A percentile compares a stretch with the other conserved stretches of the same genome.
phyloP scores from a whole-genome alignment of 441 rosid genomes.

The Geranium incanum region DNA sequence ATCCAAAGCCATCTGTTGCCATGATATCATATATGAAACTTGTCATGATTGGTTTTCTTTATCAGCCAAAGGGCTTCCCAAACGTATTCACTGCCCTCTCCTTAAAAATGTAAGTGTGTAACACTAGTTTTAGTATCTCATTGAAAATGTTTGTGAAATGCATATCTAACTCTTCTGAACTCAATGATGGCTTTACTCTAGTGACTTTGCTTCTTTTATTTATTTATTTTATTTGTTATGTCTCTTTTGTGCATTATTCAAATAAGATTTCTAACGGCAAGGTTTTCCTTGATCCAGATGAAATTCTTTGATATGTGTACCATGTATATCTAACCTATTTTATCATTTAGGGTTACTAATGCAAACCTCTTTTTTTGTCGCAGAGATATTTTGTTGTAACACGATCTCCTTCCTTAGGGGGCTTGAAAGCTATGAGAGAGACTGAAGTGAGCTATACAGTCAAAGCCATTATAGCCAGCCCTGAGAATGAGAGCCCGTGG shows the following conservation, averaged over 20 bases:
- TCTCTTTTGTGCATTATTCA: not conserved
- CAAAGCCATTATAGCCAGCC: slow-evolving; percentile 51
- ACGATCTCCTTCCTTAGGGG: slow-evolving; percentile 63
- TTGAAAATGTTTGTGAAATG: not conserved
- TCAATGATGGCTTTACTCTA: not conserved
- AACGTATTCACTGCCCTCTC: not conserved
- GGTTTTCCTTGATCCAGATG: not conserved
- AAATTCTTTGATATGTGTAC: not conserved
- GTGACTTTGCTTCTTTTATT: not conserved
- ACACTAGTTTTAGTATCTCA: not conserved
- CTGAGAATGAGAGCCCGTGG: slow-evolving; percentile 89
- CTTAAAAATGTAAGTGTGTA: too few species aligned
- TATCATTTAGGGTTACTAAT: not conserved
- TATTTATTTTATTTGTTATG: not conserved
- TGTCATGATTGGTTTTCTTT: not conserved
- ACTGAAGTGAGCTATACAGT: slow-evolving; percentile 69
- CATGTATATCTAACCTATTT: not conserved
- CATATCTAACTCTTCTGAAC: not conserved
- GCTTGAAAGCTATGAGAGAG: slow-evolving; percentile 54
- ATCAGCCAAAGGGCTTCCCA: not conserved
- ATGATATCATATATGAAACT: not conserved
- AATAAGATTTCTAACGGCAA: not conserved
- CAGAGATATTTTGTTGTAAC: slow-evolving; percentile 80
- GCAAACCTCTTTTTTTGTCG: slow-evolving; percentile 6
- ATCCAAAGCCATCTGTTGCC: not conserved